Evolutionary conservation across 495 filamentous ascomycete genomes (phyloP).

Genomic region (Hamigera avellanea): DNA sequence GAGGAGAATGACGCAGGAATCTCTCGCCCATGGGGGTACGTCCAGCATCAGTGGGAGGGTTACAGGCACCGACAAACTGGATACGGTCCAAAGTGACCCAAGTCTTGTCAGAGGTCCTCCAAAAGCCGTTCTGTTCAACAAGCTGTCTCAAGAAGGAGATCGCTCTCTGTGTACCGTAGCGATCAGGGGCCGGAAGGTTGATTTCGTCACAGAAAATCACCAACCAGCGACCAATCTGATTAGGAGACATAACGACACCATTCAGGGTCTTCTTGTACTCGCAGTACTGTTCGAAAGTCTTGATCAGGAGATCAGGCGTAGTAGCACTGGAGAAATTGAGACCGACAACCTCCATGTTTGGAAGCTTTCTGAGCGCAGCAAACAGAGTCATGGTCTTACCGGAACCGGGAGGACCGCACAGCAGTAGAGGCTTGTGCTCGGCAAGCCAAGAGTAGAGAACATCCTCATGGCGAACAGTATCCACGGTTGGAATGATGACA

Average conservation of each 20-base stretch:
- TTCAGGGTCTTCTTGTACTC: slow-evolving; percentile 98
- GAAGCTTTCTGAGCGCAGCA: slow-evolving; percentile 87
- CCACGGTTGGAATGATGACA: slow-evolving; percentile 91
- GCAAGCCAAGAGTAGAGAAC: slow-evolving; percentile 97
- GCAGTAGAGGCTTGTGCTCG: slow-evolving; percentile 90
- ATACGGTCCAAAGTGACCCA: slow-evolving; percentile 97
- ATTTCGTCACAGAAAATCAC: slow-evolving; percentile 99
- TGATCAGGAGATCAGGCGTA: slow-evolving; percentile 92
- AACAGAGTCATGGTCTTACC: slow-evolving; percentile 99
- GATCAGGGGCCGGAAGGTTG: slow-evolving; percentile 96
- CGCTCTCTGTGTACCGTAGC: slow-evolving; percentile 91
- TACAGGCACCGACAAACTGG: slow-evolving; percentile 97
- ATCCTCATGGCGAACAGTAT: slow-evolving; percentile 95
- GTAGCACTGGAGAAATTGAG: slow-evolving; percentile 99
- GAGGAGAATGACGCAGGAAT: slow-evolving; percentile 87
- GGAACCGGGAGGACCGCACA: slow-evolving; percentile 95
- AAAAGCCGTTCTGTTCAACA: slow-evolving; percentile 98
- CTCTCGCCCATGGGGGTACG: slow-evolving; percentile 86
- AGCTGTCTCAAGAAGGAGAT: slow-evolving; percentile 95
- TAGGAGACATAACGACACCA: slow-evolving; percentile 89
- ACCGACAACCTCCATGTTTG: slow-evolving; percentile 97
- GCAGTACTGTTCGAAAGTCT: slow-evolving; percentile 98
- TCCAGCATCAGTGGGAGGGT: slow-evolving; percentile 96
- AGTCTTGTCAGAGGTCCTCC: slow-evolving; percentile 91
- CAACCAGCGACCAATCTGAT: slow-evolving; percentile 93